A percentile compares a stretch with the other conserved stretches of the same genome.
Conservation (phyloP, 2,329 filamentous ascomycete species). For the Xylaria digitata region DNA sequence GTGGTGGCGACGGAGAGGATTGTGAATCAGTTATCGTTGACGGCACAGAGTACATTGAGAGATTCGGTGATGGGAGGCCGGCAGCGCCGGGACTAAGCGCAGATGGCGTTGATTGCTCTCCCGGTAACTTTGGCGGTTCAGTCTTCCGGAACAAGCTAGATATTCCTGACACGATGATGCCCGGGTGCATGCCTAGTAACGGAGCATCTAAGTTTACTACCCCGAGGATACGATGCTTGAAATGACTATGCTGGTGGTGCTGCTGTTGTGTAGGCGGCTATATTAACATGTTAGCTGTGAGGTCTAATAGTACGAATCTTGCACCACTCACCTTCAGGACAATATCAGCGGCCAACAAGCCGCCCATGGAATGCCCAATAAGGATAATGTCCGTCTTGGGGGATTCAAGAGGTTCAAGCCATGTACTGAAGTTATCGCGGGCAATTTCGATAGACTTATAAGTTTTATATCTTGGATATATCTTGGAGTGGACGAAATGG, state of each 20-base stretch:
- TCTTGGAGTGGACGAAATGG: conserved; percentile 86
- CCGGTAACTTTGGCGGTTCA: conserved; percentile 45
- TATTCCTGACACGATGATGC: conserved; percentile 84
- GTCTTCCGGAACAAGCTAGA: conserved; percentile 76
- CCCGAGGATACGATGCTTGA: conserved; percentile 82
- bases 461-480: conserved; percentile 84
- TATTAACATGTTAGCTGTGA: conserved; percentile 31
- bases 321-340: conserved; percentile 67
- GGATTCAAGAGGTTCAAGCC: conserved; percentile 82
- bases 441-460: conserved; percentile 78
- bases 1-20: conserved; percentile 35
- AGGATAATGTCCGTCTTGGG: conserved; percentile 81
- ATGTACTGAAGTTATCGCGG: conserved; percentile 83
- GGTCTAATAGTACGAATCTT: conserved; percentile 27
- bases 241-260: conserved; percentile 52
- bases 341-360: conserved; percentile 83
- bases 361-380: conserved; percentile 91
- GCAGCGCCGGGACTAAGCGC: conserved; percentile 34
- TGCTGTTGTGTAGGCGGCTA: conserved; percentile 44
- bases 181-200: conserved; percentile 88
- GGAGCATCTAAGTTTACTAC: conserved; percentile 87
- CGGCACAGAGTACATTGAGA: conserved; percentile 43
- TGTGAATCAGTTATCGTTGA: conserved; percentile 40
- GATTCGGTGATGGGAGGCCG: conserved; percentile 40
- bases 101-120: conserved; percentile 37